These are phyloP conservation scores for Boletus patriciae DNA, from an alignment of 768 basidiomycete genomes.

Conservation along the genomic window DNA sequence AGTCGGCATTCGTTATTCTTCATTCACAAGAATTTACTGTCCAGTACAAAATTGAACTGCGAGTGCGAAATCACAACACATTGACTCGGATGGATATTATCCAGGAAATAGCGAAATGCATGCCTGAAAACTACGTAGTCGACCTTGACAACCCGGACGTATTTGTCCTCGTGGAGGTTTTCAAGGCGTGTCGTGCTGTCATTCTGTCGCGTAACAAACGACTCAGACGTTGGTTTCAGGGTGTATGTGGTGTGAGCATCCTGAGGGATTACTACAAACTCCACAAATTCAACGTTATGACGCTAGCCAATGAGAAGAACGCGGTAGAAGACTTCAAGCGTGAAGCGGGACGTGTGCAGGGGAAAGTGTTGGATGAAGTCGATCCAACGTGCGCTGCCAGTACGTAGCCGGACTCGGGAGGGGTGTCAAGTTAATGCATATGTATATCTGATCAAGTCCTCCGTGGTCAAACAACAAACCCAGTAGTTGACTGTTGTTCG, in stretches of 20 bases:
- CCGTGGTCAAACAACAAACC: neutral
- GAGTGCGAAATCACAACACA: conserved; percentile 74
- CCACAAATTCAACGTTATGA: conserved; percentile 79
- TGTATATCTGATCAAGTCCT: neutral
- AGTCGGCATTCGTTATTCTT: neutral
- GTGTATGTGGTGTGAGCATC: conserved; percentile 72
- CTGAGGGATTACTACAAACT: conserved; percentile 69
- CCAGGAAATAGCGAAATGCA: conserved; percentile 65
- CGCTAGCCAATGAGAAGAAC: conserved; percentile 58
- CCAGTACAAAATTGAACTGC: conserved; percentile 81
- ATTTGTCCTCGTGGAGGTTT: conserved; percentile 78
- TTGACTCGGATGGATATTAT: conserved; percentile 60
- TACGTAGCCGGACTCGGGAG: neutral
- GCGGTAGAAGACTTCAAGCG: conserved; percentile 34
- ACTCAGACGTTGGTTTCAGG: conserved; percentile 41
- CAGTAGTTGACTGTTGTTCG: neutral
- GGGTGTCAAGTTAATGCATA: neutral
- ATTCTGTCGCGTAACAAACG: neutral
- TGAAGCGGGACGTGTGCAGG: conserved; percentile 35
- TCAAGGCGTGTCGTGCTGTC: conserved; percentile 59
- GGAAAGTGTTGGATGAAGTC: conserved; percentile 12
- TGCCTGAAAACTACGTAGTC: conserved; percentile 67
- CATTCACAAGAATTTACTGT: neutral
- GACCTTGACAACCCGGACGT: conserved; percentile 66
- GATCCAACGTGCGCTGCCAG: neutral